A percentile compares a stretch with the other conserved stretches of the same genome.
phyloP scores from a whole-genome alignment of 768 basidiomycete genomes.

The Trichaptum fuscoviolaceum region DNA sequence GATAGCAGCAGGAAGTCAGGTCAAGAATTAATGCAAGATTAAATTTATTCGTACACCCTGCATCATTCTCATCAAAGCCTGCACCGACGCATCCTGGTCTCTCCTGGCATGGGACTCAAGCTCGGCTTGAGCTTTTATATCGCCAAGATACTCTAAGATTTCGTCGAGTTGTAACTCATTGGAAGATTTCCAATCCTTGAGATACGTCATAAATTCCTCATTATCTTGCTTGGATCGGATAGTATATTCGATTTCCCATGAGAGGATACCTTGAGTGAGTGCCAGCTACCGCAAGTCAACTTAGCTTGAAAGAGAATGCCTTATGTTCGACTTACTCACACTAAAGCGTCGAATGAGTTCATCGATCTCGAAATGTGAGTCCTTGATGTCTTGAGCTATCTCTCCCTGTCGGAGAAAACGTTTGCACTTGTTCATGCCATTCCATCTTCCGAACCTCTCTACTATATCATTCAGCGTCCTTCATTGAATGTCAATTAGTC shows the following conservation, averaged over 20 bases:
- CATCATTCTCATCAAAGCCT: slow-evolving; percentile 43
- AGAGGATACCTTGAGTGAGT: not conserved
- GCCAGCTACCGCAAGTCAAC: not conserved
- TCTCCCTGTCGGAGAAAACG: slow-evolving; percentile 1
- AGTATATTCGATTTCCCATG: not conserved
- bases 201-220: not conserved
- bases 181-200: not conserved
- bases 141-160: slow-evolving; percentile 36
- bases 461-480: not conserved
- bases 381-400: slow-evolving; percentile 2
- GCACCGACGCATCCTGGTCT: slow-evolving; percentile 30
- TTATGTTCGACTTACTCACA: not conserved
- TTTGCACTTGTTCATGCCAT: not conserved
- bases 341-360: not conserved
- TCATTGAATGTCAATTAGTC: not conserved
- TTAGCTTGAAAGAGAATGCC: too few species aligned
- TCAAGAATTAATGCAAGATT: not conserved
- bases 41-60: slow-evolving; percentile 34
- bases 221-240: not conserved
- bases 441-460: not conserved
- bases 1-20: slow-evolving; percentile 25
- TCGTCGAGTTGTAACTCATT: slow-evolving; percentile 19
- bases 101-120: slow-evolving; percentile 29
- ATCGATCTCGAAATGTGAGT: slow-evolving; percentile 1
- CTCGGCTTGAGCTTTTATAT: slow-evolving; percentile 35